Evolutionary conservation across 176 grass and related monocot genomes (phyloP), one percentile per base, ranked within the genome.

Genomic region (Panicum miliaceum): DNA sequence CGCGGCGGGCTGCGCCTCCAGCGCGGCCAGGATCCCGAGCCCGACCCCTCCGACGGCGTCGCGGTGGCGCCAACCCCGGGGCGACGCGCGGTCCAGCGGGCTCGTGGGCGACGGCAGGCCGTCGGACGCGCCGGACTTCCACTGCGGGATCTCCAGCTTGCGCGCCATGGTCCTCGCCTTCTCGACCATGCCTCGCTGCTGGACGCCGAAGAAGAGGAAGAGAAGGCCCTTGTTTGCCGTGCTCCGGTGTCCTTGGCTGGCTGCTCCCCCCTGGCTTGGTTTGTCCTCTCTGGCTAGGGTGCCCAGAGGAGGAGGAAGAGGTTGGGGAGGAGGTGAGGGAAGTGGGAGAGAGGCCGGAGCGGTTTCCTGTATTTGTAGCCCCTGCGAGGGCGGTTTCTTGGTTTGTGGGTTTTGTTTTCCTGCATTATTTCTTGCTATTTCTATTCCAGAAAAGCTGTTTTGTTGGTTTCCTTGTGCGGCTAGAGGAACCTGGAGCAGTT

Each of bases 1-100:
- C 1, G 51, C 51, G 16, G 51, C 54, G 54, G 80, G 36, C 45
- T 51, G 82, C 23, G 62, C 8, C 88, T 81, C 88, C 14, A 97
- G 86, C 34, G 95, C 92, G 5, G 90, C 88, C 1, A 97, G 88
- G 87, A 97, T 97, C 51, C 88, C 95, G 11, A 97, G 89, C 29
- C 95, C 95, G 61, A 97, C 86, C 1, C 90, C 92, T 8, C 84
- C 82, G n/a, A 71, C 69, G 25, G 79, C 88, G 27, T 88, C 91
- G 75, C 89, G 86, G 68, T 89, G 81, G 20, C 84, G 88, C 51
- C 90, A 90, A 38, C 72, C 70, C 0, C 53, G 88, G 8, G 78
- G 40, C 20, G 88, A 85, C 22, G 59, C 34, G 64, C 93, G 90
- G 57, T 95, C 93, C 19, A 92, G 68, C 32, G 93, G 88, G 82